These are phyloP conservation scores for Kodamaea alishanica DNA, from an alignment of 1,139 yeast species.

Conservation along the genomic window DNA sequence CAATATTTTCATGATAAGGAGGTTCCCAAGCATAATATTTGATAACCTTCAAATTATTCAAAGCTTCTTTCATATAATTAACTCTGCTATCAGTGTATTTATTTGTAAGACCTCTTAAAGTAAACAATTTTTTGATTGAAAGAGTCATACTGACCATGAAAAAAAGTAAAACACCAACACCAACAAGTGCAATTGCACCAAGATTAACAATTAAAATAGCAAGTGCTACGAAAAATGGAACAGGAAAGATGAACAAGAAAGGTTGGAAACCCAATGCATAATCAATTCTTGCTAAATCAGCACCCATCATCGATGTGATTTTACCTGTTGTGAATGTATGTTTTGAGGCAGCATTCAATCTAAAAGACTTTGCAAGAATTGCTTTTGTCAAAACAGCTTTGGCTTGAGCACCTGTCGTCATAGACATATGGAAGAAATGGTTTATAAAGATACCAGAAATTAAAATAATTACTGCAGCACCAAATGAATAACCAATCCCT, in stretches of 20 bases:
- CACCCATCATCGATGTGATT: conserved; percentile 57
- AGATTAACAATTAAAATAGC: conserved; percentile 65
- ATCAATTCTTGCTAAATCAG: conserved; percentile 78
- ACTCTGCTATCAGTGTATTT: conserved; percentile 58
- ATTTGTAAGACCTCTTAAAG: conserved; percentile 41
- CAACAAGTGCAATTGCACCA: conserved; percentile 72
- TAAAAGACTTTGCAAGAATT: conserved; percentile 31
- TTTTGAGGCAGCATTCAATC: conserved; percentile 24
- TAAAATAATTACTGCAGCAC: conserved; percentile 21
- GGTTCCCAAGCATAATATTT: conserved; percentile 70
- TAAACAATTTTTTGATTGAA: conserved; percentile 37
- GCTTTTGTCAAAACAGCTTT: conserved; percentile 36
- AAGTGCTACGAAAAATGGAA: conserved; percentile 56
- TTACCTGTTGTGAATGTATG: conserved; percentile 31
- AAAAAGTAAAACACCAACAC: conserved; percentile 39
- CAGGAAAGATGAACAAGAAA: conserved; percentile 57
- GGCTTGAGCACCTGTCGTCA: conserved; percentile 40
- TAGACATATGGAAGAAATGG: conserved; percentile 60
- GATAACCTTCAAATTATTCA: conserved; percentile 63
- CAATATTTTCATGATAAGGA: conserved; percentile 48
- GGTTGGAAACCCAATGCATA: conserved; percentile 73
- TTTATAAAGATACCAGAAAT: conserved; percentile 48
- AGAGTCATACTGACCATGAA: conserved; percentile 39
- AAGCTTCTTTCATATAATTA: conserved; percentile 57
- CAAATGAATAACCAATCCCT: conserved; percentile 33